These are phyloP conservation scores for Ochetophila trinervis DNA, from an alignment of 306 rosid species.

Conservation along the genomic window DNA sequence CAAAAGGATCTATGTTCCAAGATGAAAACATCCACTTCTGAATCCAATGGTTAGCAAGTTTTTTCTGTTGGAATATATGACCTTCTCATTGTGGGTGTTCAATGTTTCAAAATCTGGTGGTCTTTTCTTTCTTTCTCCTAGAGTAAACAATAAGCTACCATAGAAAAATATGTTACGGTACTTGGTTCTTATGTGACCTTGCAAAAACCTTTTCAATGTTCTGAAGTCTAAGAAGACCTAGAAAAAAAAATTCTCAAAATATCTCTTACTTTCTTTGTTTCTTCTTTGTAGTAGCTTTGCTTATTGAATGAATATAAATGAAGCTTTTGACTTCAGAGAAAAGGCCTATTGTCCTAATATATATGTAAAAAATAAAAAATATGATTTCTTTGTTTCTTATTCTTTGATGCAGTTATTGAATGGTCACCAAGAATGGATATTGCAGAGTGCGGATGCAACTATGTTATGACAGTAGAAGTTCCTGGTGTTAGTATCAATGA, in stretches of 20 bases:
- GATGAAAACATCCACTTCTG: conserved; percentile 27
- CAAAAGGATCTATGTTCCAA: conserved; percentile 27
- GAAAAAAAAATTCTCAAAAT: not conserved
- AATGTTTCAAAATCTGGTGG: not conserved
- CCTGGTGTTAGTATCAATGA: conserved; percentile 66
- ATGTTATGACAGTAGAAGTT: conserved; percentile 64
- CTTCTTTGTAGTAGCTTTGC: not conserved
- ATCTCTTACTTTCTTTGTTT: not conserved
- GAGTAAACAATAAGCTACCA: not conserved
- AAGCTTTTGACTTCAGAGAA: not conserved
- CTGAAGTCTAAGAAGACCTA: not conserved
- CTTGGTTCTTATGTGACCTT: not conserved
- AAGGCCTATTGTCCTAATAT: too few species aligned
- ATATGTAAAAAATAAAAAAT: not conserved
- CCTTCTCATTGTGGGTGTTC: not conserved
- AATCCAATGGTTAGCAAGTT: conserved; percentile 38
- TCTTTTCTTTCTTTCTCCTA: not conserved
- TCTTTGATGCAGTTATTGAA: conserved; percentile 36
- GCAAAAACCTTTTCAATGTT: too few species aligned
- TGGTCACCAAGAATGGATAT: conserved; percentile 85
- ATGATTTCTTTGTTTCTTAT: not conserved
- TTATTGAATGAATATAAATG: not conserved
- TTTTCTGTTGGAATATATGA: conserved; percentile 1
- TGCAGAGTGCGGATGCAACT: conserved; percentile 60
- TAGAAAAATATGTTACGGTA: not conserved